A percentile compares a stretch with the other conserved stretches of the same genome.
Evolutionary conservation across 257 asterid species (phyloP).

Genomic region (Nicotiana knightiana): DNA sequence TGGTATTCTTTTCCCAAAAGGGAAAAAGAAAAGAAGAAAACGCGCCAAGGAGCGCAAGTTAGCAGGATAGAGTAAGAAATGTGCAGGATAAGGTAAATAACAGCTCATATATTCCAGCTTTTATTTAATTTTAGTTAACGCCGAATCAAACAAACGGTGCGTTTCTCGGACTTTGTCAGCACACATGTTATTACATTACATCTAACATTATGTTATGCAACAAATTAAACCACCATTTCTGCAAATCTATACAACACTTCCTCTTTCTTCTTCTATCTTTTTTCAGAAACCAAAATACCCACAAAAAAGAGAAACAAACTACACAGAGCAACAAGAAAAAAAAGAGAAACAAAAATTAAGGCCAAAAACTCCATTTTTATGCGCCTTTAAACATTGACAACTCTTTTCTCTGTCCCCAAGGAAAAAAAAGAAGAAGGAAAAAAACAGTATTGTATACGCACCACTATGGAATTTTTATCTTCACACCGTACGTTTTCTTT

Average conservation of each 20-base stretch:
- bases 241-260: constrained; percentile 7
- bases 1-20: background rate
- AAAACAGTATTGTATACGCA: constrained; percentile 14
- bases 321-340: background rate
- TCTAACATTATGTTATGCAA: constrained; percentile 11
- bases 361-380: background rate
- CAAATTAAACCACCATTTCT: constrained; percentile 13
- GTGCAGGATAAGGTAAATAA: constrained; percentile 12
- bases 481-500: constrained; percentile 23
- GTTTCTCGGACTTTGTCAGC: constrained; percentile 20
- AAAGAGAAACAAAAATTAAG: background rate
- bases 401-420: background rate
- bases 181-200: constrained; percentile 10
- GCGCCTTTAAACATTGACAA: background rate
- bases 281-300: background rate
- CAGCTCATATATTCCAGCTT: constrained; percentile 31
- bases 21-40: background rate
- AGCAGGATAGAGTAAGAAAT: background rate
- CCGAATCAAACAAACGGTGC: constrained; percentile 8
- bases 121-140: background rate
- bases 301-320: background rate
- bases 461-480: constrained; percentile 24
- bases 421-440: background rate
- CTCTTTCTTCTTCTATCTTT: background rate
- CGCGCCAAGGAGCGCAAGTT: constrained; percentile 11